phyloP scores from a whole-genome alignment of 1,284 basidiomycete species.

The Trametes polyzona region DNA sequence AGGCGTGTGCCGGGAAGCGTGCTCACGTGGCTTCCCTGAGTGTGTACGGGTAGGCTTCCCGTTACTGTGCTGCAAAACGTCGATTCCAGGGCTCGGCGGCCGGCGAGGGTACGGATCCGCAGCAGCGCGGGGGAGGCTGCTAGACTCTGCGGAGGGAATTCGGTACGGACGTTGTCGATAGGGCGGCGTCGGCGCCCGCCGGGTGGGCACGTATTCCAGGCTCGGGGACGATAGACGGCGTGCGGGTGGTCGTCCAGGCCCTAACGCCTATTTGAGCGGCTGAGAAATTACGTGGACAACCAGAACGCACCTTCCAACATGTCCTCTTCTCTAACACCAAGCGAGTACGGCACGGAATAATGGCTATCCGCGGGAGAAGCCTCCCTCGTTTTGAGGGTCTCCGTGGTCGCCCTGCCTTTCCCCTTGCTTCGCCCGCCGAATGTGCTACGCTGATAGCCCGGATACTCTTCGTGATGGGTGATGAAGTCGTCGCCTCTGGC shows the following conservation, averaged over 20 bases:
- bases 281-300: background rate
- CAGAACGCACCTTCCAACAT: slow-evolving; percentile 21
- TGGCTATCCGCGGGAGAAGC: slow-evolving; percentile 25
- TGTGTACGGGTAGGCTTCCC: slow-evolving; percentile 28
- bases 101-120: slow-evolving; percentile 30
- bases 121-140: slow-evolving; percentile 17
- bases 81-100: slow-evolving; percentile 20
- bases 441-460: slow-evolving; percentile 20
- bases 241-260: slow-evolving; percentile 21
- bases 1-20: slow-evolving; percentile 16
- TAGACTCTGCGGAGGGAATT: slow-evolving; percentile 4
- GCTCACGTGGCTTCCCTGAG: slow-evolving; percentile 24
- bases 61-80: slow-evolving; percentile 23
- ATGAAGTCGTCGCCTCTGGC: slow-evolving; percentile 38
- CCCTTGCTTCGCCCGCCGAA: slow-evolving; percentile 18
- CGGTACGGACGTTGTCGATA: slow-evolving; percentile 16
- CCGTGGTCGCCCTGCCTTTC: slow-evolving; percentile 23
- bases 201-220: slow-evolving; percentile 12
- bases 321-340: slow-evolving; percentile 20
- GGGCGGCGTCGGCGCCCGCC: slow-evolving; percentile 13
- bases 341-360: slow-evolving; percentile 15
- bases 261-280: slow-evolving; percentile 7
- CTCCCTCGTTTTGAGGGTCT: slow-evolving; percentile 21
- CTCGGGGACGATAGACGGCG: slow-evolving; percentile 19
- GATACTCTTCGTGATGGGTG: slow-evolving; percentile 32